These are phyloP conservation scores for Ceratocystis eucalypticola DNA, from an alignment of 2,329 filamentous ascomycete species.

Conservation along the genomic window DNA sequence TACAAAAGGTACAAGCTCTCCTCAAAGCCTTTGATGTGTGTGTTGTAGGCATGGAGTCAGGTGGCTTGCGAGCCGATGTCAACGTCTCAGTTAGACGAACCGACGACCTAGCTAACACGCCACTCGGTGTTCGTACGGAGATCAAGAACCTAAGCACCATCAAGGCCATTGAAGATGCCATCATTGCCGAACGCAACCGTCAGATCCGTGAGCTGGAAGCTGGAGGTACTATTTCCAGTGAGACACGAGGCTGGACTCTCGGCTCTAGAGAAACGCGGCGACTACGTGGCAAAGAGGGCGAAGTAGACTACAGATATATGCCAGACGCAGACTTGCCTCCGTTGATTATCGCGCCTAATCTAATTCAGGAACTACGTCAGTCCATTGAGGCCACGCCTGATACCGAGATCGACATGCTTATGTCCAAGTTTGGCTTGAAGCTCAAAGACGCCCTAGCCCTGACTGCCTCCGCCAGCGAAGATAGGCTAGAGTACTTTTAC, in stretches of 20 bases:
- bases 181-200: conserved; percentile 77
- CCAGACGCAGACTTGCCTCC: conserved; percentile 84
- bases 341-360: conserved; percentile 56
- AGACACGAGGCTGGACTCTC: conserved; percentile 87
- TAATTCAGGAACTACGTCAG: conserved; percentile 49
- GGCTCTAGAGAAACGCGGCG: conserved; percentile 69
- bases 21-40: conserved; percentile 72
- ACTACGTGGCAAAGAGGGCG: conserved; percentile 84
- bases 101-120: conserved; percentile 24
- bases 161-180: conserved; percentile 88
- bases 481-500: conserved; percentile 70
- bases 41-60: conserved; percentile 82
- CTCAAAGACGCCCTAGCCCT: conserved; percentile 74
- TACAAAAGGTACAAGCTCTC: conserved; percentile 74
- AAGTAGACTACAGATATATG: conserved; percentile 98
- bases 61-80: conserved; percentile 81
- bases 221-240: conserved; percentile 63
- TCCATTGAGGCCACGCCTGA: conserved; percentile 63
- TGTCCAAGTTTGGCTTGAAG: conserved; percentile 52
- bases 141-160: conserved; percentile 96
- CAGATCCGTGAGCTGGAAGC: conserved; percentile 69
- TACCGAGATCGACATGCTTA: conserved; percentile 48
- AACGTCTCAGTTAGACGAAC: conserved; percentile 73
- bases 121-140: conserved; percentile 75
- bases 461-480: conserved; percentile 62